Evolutionary conservation across 78 protist species (phyloP).

Genomic region (Trichosphaerium sp.): DNA sequence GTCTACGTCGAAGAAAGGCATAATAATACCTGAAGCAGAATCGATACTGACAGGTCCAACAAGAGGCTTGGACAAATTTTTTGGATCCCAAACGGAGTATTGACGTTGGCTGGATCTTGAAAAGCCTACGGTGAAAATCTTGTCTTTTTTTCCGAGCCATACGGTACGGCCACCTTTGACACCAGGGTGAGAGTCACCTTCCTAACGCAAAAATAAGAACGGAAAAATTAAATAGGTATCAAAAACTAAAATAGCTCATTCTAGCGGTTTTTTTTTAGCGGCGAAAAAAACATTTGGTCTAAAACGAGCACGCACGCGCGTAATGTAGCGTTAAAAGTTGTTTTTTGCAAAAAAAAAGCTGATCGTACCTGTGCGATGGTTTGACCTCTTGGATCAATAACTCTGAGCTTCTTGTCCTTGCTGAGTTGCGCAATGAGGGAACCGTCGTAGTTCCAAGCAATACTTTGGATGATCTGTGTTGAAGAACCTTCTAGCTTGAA

Average conservation of each 20-base stretch:
- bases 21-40: slow-evolving; percentile 71
- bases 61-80: slow-evolving; percentile 41
- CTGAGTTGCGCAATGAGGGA: slow-evolving; percentile 55
- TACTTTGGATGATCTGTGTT: slow-evolving; percentile 60
- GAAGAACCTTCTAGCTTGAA: slow-evolving; percentile 14
- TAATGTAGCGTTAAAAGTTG: too few species aligned
- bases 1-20: slow-evolving; percentile 86
- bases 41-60: slow-evolving; percentile 46
- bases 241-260: too few species aligned
- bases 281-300: too few species aligned
- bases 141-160: slow-evolving; percentile 60
- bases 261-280: too few species aligned
- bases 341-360: background rate
- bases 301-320: too few species aligned
- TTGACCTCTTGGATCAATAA: slow-evolving; percentile 77
- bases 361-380: slow-evolving; percentile 1
- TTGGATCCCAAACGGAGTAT: slow-evolving; percentile 56
- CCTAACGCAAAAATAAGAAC: slow-evolving; percentile 6
- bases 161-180: slow-evolving; percentile 67
- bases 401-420: slow-evolving; percentile 85
- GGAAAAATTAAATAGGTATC: background rate
- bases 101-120: slow-evolving; percentile 74
- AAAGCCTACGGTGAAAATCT: slow-evolving; percentile 80
- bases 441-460: slow-evolving; percentile 85
- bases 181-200: slow-evolving; percentile 74